Conservation (phyloP, 1,284 basidiomycete species). For the Rhodotorula sp. region DNA sequence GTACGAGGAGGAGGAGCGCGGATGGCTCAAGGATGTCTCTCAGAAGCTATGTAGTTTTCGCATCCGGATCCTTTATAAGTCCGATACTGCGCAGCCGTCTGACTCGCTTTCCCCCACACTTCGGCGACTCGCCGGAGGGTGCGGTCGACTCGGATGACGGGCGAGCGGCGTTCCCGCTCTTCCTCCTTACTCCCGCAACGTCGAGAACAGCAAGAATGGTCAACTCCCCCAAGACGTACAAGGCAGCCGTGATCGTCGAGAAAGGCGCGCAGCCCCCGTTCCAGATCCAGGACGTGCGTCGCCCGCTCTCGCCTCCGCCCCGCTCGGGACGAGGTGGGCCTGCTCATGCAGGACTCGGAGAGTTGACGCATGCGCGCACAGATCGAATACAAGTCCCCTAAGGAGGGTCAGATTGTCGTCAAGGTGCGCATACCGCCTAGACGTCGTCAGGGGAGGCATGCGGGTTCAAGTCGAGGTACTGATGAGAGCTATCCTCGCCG, state of each 20-base stretch:
- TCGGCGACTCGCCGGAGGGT: no score
- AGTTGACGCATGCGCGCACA: neutral
- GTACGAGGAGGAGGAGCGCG: no score
- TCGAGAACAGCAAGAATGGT: neutral
- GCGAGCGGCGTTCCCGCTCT: no score
- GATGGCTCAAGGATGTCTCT: no score
- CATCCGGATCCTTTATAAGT: no score
- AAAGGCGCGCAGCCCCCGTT: slow-evolving; percentile 24
- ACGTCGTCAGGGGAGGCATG: no score
- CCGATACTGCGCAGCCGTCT: no score
- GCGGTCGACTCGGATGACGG: no score
- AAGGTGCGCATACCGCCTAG: slow-evolving; percentile 43
- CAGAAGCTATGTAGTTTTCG: no score
- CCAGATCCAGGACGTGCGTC: slow-evolving; percentile 36
- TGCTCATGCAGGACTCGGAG: no score
- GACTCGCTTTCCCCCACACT: no score
- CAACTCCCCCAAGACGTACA: slow-evolving; percentile 50
- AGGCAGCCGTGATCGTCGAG: slow-evolving; percentile 43
- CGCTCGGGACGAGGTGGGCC: neutral
- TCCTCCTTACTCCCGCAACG: neutral
- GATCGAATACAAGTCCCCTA: slow-evolving; percentile 50
- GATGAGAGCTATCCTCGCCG: slow-evolving; percentile 13
- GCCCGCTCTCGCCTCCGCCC: neutral
- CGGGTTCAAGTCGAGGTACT: neutral
- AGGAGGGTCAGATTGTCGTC: slow-evolving; percentile 50